Conservation (phyloP, 495 filamentous ascomycete species). For the Rusavskia elegans region DNA sequence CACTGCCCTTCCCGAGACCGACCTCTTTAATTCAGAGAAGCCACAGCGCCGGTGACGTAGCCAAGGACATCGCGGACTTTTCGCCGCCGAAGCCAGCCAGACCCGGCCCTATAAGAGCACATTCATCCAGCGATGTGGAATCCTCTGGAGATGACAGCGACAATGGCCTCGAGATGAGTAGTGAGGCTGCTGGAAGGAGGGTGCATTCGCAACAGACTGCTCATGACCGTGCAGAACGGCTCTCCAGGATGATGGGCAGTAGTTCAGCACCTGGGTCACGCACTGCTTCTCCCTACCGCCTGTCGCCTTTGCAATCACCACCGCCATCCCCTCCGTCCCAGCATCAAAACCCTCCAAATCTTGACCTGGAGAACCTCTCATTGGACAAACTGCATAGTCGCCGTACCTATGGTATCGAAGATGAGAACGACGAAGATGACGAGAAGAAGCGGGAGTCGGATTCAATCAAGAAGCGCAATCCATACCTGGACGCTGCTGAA, state of each 20-base stretch:
- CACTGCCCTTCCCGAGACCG: not conserved
- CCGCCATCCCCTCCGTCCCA: not conserved
- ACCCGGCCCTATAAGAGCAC: not conserved
- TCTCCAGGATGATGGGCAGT: constrained; percentile 12
- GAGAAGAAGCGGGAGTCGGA: not conserved
- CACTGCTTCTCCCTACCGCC: constrained; percentile 6
- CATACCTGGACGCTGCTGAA: constrained; percentile 1
- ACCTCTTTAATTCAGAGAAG: not conserved
- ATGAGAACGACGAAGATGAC: constrained; percentile 11
- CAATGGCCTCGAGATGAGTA: not conserved
- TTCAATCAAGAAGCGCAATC: not conserved
- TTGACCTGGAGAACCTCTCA: constrained; percentile 13
- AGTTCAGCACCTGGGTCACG: constrained; percentile 14
- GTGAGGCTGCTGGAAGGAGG: constrained; percentile 3
- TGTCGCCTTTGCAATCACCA: constrained; percentile 9
- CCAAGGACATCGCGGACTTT: constrained; percentile 1
- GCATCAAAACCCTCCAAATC: not conserved
- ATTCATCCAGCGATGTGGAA: not conserved
- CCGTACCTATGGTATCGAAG: constrained; percentile 14
- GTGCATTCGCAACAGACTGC: constrained; percentile 10
- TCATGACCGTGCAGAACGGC: constrained; percentile 11
- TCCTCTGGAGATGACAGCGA: not conserved
- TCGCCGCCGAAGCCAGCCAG: not conserved
- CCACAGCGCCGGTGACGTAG: not conserved
- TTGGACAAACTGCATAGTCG: constrained; percentile 9